Evolutionary conservation across 179 eudicot species (phyloP), one percentile per base, ranked within the genome.

Genomic region (Heliamphora ciliata): DNA sequence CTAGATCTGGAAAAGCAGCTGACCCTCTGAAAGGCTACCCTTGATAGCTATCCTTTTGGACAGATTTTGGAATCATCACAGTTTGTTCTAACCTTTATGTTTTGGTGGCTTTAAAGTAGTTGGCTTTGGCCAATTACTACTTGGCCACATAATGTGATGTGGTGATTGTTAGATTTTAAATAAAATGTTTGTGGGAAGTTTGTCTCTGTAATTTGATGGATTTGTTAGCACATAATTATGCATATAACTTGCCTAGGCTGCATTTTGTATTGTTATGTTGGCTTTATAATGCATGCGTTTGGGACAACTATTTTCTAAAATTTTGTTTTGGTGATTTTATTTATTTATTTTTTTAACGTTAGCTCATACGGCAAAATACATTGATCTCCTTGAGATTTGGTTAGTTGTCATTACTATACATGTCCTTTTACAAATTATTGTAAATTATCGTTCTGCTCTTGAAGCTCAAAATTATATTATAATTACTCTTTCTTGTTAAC

Each of bases 1-100:
- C 98, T 14, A 87, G 98, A 84, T 94, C 99, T 52, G 99, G 99
- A 67, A 96, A 96, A 84, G 82, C 90, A 54, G 90, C 92, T 48
- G 97, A 96, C 77, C 91, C 95, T 46, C 46, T 92, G 74, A 88
- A 89, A 74, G 88, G 90, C 68, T 86, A 77, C 18, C 90, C 79
- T 60, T 90, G 84, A 92, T 17, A 31, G 7, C 2, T 11, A 4
- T 17, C n/a, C 5, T 10, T 40, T 40, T 6, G 73, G 46, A 69
- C 74, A 69, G 51, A 67, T 67, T 69, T 69, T 9, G 56, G 76
- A 17, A 8, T 48, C n/a, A 6, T 18, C 24, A 18, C 3, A 59
- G 11, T 1, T n/a, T 24, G 78, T 75, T 74, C 54, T 52, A 2
- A 40, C 8, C 3, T 21, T 72, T 48, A 11, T 6, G 17, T 4